A percentile compares a stretch with the other conserved stretches of the same genome.
Conservation (phyloP, 305 asterid species). For the Rubia balearica region DNA sequence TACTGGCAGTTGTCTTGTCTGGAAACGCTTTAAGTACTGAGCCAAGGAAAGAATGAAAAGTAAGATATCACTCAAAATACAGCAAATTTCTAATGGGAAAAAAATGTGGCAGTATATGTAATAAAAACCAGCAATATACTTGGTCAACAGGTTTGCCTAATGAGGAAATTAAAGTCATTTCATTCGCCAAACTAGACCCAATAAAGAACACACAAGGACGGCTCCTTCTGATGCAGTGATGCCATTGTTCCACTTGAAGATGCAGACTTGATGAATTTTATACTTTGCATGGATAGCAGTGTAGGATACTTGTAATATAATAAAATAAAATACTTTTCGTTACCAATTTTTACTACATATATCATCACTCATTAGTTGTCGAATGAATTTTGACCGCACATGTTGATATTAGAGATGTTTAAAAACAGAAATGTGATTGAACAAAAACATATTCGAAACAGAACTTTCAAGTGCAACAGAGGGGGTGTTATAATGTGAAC, state of each 20-base stretch:
- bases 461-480: background rate
- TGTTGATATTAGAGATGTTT: background rate
- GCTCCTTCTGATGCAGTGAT: no score
- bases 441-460: background rate
- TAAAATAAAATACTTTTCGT: background rate
- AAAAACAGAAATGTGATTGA: no score
- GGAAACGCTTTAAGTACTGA: constrained; percentile 87
- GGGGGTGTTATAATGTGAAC: background rate
- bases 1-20: constrained; percentile 57
- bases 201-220: no score
- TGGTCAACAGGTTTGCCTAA: background rate
- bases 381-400: background rate
- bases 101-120: background rate
- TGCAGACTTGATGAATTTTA: no score
- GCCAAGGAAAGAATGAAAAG: background rate
- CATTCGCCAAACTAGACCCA: background rate
- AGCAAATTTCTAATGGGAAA: background rate
- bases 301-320: background rate
- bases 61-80: constrained; percentile 6
- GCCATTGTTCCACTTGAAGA: no score
- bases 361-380: background rate
- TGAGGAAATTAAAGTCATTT: background rate
- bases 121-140: background rate
- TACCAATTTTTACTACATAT: background rate
- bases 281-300: background rate